These are phyloP conservation scores for Globisporangium okanoganense DNA, from an alignment of 352 stramenopile genomes.

Conservation along the genomic window DNA sequence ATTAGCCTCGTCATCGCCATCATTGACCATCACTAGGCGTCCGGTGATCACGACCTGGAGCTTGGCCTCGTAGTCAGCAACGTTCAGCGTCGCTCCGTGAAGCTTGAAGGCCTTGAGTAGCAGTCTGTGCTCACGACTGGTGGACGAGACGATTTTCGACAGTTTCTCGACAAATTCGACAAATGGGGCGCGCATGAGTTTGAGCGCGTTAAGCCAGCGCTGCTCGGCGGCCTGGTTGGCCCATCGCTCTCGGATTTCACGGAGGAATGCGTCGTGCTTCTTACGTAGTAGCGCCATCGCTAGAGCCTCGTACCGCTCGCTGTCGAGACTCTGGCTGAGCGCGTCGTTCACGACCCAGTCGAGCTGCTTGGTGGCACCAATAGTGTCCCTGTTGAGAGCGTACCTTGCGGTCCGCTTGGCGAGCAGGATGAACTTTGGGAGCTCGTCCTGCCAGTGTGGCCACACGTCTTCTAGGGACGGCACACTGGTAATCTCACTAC, in stretches of 20 bases:
- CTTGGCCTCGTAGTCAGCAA: slow-evolving; percentile 41
- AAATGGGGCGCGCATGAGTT: slow-evolving; percentile 21
- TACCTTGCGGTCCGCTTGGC: slow-evolving; percentile 52
- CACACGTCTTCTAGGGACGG: slow-evolving; percentile 28
- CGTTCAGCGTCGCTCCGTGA: slow-evolving; percentile 20
- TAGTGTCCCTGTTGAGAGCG: slow-evolving; percentile 13
- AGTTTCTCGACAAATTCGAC: slow-evolving; percentile 29
- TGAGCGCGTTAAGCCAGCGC: slow-evolving; percentile 33
- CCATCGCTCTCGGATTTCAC: slow-evolving; percentile 30
- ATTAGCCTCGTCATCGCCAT: neutral
- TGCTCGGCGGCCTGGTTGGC: slow-evolving; percentile 29
- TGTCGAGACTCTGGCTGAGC: slow-evolving; percentile 18
- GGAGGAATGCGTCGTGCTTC: slow-evolving; percentile 46
- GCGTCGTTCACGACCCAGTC: slow-evolving; percentile 35
- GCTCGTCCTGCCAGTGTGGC: slow-evolving; percentile 30
- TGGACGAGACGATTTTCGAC: slow-evolving; percentile 15
- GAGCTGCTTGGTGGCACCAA: slow-evolving; percentile 10
- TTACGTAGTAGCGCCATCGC: slow-evolving; percentile 41
- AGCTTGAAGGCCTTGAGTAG: slow-evolving; percentile 45
- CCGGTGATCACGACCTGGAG: slow-evolving; percentile 43
- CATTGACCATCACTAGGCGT: slow-evolving; percentile 18
- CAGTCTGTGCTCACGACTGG: slow-evolving; percentile 37
- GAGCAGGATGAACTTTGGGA: slow-evolving; percentile 54
- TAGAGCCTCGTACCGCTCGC: slow-evolving; percentile 19
- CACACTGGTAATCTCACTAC: neutral